Evolutionary conservation across 148 eudicot genomes (phyloP).

Genomic region (Limonium bicolor): DNA sequence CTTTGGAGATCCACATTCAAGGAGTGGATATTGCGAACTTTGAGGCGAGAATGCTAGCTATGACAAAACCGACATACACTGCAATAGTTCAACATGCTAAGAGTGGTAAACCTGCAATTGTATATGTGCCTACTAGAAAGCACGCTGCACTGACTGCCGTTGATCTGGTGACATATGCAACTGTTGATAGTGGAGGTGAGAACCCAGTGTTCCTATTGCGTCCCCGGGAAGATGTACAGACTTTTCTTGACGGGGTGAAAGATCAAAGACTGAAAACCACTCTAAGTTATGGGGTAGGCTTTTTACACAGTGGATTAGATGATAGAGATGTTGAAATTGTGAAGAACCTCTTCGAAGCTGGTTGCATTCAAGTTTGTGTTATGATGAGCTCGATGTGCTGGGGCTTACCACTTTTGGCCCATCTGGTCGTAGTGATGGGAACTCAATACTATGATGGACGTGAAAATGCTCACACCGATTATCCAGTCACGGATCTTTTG

Average conservation of each 20-base stretch:
- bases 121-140: conserved; percentile 82
- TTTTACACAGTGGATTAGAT: conserved; percentile 67
- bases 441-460: conserved; percentile 90
- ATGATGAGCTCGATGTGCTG: conserved; percentile 87
- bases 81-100: conserved; percentile 76
- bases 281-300: conserved; percentile 68
- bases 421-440: conserved; percentile 92
- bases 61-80: conserved; percentile 85
- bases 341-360: conserved; percentile 69
- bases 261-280: conserved; percentile 67
- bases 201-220: conserved; percentile 42
- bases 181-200: conserved; percentile 40
- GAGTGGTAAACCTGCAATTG: conserved; percentile 75
- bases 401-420: conserved; percentile 81
- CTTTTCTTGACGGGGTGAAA: conserved; percentile 33
- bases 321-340: conserved; percentile 67
- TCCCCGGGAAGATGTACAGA: conserved; percentile 38
- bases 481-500: conserved; percentile 77
- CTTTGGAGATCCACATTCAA: conserved; percentile 82
- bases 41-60: conserved; percentile 95
- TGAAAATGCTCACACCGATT: conserved; percentile 82
- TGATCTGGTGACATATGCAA: conserved; percentile 73
- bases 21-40: conserved; percentile 85
- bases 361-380: conserved; percentile 84
- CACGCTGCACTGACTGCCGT: conserved; percentile 76